phyloP scores from a whole-genome alignment of 345 rosid genomes.

The Lumnitzera littorea region DNA sequence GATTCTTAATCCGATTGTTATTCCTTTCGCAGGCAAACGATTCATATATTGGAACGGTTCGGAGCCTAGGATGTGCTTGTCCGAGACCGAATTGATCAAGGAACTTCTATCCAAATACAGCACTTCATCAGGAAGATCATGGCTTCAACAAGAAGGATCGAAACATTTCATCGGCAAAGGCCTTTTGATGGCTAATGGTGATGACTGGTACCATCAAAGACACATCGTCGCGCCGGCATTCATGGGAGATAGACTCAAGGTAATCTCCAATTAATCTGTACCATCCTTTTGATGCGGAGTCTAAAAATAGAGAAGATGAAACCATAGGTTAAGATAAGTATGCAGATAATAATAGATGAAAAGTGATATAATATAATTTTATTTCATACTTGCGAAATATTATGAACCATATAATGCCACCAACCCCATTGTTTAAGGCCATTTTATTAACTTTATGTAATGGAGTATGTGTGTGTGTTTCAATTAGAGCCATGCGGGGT shows the following conservation, averaged over 20 bases:
- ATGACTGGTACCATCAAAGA: slow-evolving; percentile 42
- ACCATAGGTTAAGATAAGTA: no score
- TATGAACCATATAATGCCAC: no score
- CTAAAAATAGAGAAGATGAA: no score
- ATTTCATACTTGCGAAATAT: no score
- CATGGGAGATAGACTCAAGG: slow-evolving; percentile 58
- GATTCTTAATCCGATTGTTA: no score
- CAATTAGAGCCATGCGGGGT: slow-evolving; percentile 56
- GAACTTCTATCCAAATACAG: slow-evolving; percentile 66
- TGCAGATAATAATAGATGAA: no score
- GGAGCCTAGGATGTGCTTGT: slow-evolving; percentile 80
- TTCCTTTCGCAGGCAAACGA: slow-evolving; percentile 48
- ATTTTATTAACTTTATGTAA: slow-evolving; percentile 1
- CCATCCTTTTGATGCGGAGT: no score
- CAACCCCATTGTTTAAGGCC: no score
- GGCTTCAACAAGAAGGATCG: slow-evolving; percentile 87
- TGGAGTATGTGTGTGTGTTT: neutral
- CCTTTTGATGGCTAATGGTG: slow-evolving; percentile 32
- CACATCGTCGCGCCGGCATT: slow-evolving; percentile 63
- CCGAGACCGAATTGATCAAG: slow-evolving; percentile 70
- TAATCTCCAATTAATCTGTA: no score
- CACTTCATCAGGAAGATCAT: slow-evolving; percentile 70
- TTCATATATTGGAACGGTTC: slow-evolving; percentile 82
- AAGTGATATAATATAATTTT: no score
- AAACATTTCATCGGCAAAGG: slow-evolving; percentile 85